Base-by-base conservation (phyloP, 75 land plant species). In the Picea glauca region DNA sequence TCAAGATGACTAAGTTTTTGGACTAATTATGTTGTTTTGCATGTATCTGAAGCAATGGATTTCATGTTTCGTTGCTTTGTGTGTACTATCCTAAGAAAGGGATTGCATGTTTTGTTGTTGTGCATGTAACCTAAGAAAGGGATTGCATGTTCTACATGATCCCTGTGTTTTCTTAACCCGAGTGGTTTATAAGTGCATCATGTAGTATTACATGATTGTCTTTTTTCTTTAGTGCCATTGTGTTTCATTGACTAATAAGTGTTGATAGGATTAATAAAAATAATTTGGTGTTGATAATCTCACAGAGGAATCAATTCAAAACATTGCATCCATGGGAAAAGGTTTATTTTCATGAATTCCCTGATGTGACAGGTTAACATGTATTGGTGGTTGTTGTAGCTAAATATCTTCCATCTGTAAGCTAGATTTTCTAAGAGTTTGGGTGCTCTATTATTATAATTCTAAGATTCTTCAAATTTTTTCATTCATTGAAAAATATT, bases 311-410 rank as follows among this genome's bases (percentile, higher is more conserved):
- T 85, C 87, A 1, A 87, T 97, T 11, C 80, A 74, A 70, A 74
- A 58, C 26, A 78, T 90, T 57, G 90, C 91, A 72, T 81, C 85
- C 54, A 91, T 94, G 6, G 98, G 99, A 63, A n/a, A 93, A 95
- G 79, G 86, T 94, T 5, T 93, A 93, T 82, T 84, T 95, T 79
- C 98, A 98, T 78, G 85, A 93, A 66, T 86, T 76, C 80, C 90
- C 82, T 57, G 98, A 95, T 82, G 78, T 86, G 31, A 56, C 80
- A 82, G 96, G 87, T 32, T 85, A 96, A 80, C 94, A 96, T 20
- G 98, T 94, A 57, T 84, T 98, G 17, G 87, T 98, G 31, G 99
- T 98, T 20, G 92, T 91, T 23, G 93, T 98, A 60, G 89, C 92
- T 65, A 98, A 98, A 79, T 98, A 98, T 87, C 30, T 73, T 54